phyloP scores from a whole-genome alignment of 495 filamentous ascomycete genomes.

The Echria macrotheca region DNA sequence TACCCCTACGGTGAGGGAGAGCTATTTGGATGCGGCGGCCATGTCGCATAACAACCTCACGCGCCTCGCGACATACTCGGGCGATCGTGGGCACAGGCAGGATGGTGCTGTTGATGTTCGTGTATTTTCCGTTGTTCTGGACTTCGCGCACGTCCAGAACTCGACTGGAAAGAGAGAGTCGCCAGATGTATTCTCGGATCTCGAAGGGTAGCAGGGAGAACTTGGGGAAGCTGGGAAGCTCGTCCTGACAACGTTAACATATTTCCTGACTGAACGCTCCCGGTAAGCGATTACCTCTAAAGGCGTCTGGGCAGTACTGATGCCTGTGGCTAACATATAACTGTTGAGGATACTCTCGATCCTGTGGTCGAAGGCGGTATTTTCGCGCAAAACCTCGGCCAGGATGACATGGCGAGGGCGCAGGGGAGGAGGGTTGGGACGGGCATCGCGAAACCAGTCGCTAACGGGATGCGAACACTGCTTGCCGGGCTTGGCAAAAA shows the following conservation, averaged over 20 bases:
- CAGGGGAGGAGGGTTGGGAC: conserved; percentile 5
- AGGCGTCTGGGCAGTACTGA: too few relatives aligned
- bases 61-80: conserved; percentile 9
- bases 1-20: background rate
- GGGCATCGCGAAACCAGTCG: conserved; percentile 10
- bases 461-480: conserved; percentile 8
- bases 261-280: too few relatives aligned
- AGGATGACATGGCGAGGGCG: conserved; percentile 7
- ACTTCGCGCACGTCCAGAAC: conserved; percentile 6
- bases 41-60: conserved; percentile 3
- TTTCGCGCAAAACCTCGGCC: conserved; percentile 1
- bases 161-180: conserved; percentile 6
- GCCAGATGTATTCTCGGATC: conserved; percentile 13
- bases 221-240: background rate
- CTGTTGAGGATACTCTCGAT: background rate
- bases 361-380: background rate
- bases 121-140: conserved; percentile 1
- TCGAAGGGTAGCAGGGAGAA: conserved; percentile 10
- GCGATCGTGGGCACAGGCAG: conserved; percentile 7
- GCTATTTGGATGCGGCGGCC: background rate
- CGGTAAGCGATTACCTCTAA: too few relatives aligned
- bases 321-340: too few relatives aligned
- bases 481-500: conserved; percentile 4
- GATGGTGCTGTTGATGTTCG: background rate
- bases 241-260: too few relatives aligned